Evolutionary conservation across 2,329 filamentous ascomycete genomes (phyloP).

Genomic region (Reticulascus tulasneorum): DNA sequence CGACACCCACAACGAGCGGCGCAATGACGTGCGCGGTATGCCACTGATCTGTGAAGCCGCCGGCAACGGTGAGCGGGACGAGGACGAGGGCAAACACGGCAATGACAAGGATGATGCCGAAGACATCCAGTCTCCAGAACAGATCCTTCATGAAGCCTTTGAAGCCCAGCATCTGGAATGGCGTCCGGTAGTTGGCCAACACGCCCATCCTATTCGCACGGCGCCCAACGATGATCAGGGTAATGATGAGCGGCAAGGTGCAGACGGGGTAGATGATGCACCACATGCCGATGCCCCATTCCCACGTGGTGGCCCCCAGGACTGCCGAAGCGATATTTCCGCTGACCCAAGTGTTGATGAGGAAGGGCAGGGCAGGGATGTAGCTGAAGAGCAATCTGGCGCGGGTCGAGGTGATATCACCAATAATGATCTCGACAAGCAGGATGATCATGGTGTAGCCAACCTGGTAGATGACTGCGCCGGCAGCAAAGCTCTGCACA

Average conservation of each 20-base stretch:
- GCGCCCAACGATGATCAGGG: constrained; percentile 44
- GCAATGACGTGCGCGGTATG: constrained; percentile 33
- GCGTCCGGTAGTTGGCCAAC: constrained; percentile 31
- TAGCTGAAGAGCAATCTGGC: constrained; percentile 63
- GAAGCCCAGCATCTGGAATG: constrained; percentile 26
- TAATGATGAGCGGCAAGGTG: constrained; percentile 50
- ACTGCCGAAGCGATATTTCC: constrained; percentile 52
- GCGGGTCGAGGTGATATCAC: constrained; percentile 59
- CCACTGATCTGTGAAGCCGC: constrained; percentile 36
- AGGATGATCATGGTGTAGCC: constrained; percentile 60
- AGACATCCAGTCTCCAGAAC: constrained; percentile 42
- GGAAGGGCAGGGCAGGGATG: constrained; percentile 55
- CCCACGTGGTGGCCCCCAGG: constrained; percentile 47
- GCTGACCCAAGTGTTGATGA: constrained; percentile 63
- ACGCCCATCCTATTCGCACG: constrained; percentile 50
- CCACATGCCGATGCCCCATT: constrained; percentile 64
- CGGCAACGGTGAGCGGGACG: constrained; percentile 41
- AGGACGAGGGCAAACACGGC: constrained; percentile 43
- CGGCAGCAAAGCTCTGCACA: constrained; percentile 50
- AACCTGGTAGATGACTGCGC: constrained; percentile 58
- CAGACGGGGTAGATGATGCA: constrained; percentile 55
- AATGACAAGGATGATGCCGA: constrained; percentile 41
- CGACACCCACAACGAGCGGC: constrained; percentile 40
- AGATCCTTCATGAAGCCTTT: constrained; percentile 31
- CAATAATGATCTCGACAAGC: constrained; percentile 61